These are phyloP conservation scores for Lyophyllum decastes DNA, from an alignment of 768 basidiomycete genomes.

Conservation along the genomic window DNA sequence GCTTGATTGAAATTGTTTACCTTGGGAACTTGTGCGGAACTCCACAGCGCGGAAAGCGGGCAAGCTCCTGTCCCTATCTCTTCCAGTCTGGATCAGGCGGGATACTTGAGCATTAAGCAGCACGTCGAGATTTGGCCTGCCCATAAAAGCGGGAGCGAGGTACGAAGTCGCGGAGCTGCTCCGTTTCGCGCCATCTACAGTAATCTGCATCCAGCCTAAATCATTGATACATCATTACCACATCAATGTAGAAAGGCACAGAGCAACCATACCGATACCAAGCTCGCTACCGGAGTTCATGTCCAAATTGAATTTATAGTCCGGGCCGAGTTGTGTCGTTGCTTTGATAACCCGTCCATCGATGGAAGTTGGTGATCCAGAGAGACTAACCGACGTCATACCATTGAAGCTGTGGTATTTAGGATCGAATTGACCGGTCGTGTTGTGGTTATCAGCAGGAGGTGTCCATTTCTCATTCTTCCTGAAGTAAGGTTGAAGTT, in stretches of 20 bases:
- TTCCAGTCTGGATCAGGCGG: constrained; percentile 17
- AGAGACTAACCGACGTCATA: constrained; percentile 26
- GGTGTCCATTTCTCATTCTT: constrained; percentile 32
- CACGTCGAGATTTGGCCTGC: constrained; percentile 23
- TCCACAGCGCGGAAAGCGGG: constrained; percentile 16
- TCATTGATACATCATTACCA: not conserved
- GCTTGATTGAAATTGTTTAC: not conserved
- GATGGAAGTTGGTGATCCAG: constrained; percentile 27
- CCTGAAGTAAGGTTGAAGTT: constrained; percentile 26
- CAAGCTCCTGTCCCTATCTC: not conserved
- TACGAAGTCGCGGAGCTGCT: constrained; percentile 24
- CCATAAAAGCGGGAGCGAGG: constrained; percentile 16
- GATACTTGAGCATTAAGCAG: constrained; percentile 16
- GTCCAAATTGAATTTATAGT: constrained; percentile 24
- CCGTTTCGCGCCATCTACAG: constrained; percentile 11
- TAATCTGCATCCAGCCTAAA: constrained; percentile 15
- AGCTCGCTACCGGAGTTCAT: constrained; percentile 22
- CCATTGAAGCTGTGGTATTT: constrained; percentile 30
- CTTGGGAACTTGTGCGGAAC: constrained; percentile 5
- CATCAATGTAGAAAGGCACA: not conserved
- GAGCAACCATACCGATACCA: constrained; percentile 20
- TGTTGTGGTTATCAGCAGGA: constrained; percentile 33
- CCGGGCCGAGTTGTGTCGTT: constrained; percentile 24
- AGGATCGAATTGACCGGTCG: constrained; percentile 31
- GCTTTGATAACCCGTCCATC: constrained; percentile 31